phyloP scores from a whole-genome alignment of 352 stramenopile genomes.

The Globisporangium canariense region DNA sequence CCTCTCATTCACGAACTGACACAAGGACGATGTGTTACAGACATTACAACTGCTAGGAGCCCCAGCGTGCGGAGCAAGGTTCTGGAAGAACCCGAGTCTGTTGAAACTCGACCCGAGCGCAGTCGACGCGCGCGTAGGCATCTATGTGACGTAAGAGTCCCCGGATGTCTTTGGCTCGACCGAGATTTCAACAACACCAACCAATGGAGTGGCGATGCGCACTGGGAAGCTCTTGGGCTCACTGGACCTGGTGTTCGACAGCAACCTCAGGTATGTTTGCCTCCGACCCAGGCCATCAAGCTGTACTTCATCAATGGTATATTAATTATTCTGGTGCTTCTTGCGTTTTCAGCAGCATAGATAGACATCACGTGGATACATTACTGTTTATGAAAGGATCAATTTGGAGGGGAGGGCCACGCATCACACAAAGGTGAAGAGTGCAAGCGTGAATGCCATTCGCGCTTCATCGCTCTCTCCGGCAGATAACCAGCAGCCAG shows the following conservation, averaged over 20 bases:
- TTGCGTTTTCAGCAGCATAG: no score
- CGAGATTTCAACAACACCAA: constrained; percentile 16
- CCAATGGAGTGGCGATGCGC: neutral
- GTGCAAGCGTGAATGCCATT: neutral
- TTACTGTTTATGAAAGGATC: no score
- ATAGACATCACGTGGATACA: no score
- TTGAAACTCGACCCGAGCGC: constrained; percentile 23
- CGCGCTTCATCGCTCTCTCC: neutral
- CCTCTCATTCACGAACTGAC: constrained; percentile 34
- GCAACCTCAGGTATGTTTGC: no score
- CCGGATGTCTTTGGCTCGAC: constrained; percentile 35
- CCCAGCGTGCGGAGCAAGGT: constrained; percentile 34
- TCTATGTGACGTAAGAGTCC: constrained; percentile 37
- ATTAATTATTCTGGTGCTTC: no score
- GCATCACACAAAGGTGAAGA: no score
- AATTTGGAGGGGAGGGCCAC: no score
- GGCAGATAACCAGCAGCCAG: neutral
- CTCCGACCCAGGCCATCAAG: no score
- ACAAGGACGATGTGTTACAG: constrained; percentile 16
- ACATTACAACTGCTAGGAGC: constrained; percentile 27
- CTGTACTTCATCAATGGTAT: no score
- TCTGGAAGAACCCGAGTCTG: constrained; percentile 39
- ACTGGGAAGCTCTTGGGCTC: neutral
- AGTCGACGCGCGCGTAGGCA: constrained; percentile 33
- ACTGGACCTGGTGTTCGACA: neutral